Base-by-base conservation (phyloP, 306 rosid genomes). In the Lathyrus tuberosus region DNA sequence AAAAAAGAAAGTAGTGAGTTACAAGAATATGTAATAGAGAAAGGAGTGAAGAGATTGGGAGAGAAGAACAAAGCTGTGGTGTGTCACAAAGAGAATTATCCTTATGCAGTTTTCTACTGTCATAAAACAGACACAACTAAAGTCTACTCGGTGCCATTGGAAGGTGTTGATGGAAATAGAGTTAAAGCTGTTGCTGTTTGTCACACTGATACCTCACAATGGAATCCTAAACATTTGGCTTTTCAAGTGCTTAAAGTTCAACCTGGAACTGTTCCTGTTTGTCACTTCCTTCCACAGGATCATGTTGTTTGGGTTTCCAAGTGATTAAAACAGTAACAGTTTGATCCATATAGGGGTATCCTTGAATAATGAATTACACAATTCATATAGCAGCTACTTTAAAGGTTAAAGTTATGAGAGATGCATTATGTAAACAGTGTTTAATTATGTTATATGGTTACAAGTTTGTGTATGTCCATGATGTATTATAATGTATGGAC, bases 181-280 rank as follows among this genome's bases (percentile, higher is more conserved):
- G 88, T 81, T 16, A 82, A 85, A 33, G 96, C 89, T 20, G 75
- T 85, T 12, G 97, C 90, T 5, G 80, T 86, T 8, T 93, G 98
- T 68, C 98, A 93, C 43, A 84, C 86, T 0, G 85, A 90, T 76
- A 90, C 98, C 5, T 82, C 91, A 6, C 72, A 81, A 5, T 93
- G 98, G 98, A 93, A 93, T 47, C 97, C 96, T 3, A 90, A 88
- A 20, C 98, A 93, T 76, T 67, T 93, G 80, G 98, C 98, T 14
- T 93, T 90, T 67, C 87, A 85, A 72, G 84, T 86, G 0, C 93
- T 93, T n/a, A 86, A 88, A 17, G 85, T 90, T 42, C 66, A 80
- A 76, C 94, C 97, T 3, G 98, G 98, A 64, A 85, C 87, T 13
- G 77, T 84, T 73, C 91, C 97, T 0, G 62, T 93, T 38, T 90